Percentiles rank a stretch among this genome's conserved stretches.
Conservation (phyloP, 768 basidiomycete genomes). For the Rhizopogon rudus region DNA sequence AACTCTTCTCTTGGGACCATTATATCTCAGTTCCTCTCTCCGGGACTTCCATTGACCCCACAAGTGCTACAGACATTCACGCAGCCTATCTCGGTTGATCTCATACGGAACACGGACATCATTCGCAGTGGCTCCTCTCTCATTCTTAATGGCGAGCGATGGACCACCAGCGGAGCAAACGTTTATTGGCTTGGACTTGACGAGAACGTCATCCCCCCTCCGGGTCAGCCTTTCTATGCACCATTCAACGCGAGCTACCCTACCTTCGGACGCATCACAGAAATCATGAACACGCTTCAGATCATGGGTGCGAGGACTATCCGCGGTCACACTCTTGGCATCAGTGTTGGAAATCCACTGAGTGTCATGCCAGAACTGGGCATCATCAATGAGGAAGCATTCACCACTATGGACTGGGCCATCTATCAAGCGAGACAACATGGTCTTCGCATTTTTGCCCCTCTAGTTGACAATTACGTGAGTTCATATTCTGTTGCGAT, state of each 20-base stretch:
- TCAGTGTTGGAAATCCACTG: constrained; percentile 22
- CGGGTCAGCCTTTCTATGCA: constrained; percentile 1
- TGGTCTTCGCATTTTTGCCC: constrained; percentile 10
- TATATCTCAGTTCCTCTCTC: background rate
- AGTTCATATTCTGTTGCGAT: background rate
- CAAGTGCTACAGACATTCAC: background rate
- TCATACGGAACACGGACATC: constrained; percentile 1
- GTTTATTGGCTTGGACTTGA: constrained; percentile 31
- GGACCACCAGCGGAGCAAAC: constrained; percentile 15
- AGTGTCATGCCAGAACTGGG: constrained; percentile 23
- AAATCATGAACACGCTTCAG: constrained; percentile 7
- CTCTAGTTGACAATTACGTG: constrained; percentile 16
- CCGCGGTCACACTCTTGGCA: constrained; percentile 25
- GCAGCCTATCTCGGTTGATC: background rate
- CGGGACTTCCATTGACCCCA: background rate
- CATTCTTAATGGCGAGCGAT: constrained; percentile 1
- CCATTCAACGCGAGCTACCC: constrained; percentile 7
- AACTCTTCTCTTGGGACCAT: background rate
- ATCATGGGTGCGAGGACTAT: constrained; percentile 19
- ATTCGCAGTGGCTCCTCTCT: constrained; percentile 1
- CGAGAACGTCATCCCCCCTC: constrained; percentile 22
- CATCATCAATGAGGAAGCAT: constrained; percentile 20
- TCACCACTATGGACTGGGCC: constrained; percentile 25
- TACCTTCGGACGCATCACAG: constrained; percentile 5
- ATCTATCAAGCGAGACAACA: constrained; percentile 11